Conservation (phyloP, 495 filamentous ascomycete species). For the Xylaria palmicola region DNA sequence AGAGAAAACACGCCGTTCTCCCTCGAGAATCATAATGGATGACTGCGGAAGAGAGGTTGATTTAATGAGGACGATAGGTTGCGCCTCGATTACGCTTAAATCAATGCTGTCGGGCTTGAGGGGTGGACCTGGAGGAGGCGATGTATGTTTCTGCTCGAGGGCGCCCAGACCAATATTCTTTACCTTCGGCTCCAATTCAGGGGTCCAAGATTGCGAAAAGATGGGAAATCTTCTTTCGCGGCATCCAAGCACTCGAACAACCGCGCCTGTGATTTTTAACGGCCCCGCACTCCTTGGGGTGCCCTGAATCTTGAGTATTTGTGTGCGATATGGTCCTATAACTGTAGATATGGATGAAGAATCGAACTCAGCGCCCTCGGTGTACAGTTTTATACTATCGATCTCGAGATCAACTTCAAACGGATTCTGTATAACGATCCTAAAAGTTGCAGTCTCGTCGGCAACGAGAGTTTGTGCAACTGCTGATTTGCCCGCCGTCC, state of each 20-base stretch:
- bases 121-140: slow-evolving; percentile 33
- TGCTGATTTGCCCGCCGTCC: slow-evolving; percentile 54
- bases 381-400: slow-evolving; percentile 73
- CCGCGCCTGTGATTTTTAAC: slow-evolving; percentile 73
- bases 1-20: slow-evolving; percentile 73
- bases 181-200: slow-evolving; percentile 67
- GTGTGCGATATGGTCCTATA: slow-evolving; percentile 76
- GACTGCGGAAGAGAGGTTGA: slow-evolving; percentile 78
- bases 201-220: slow-evolving; percentile 72
- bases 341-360: slow-evolving; percentile 62
- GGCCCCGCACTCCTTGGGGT: slow-evolving; percentile 64
- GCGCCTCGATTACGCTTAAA: slow-evolving; percentile 70
- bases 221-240: slow-evolving; percentile 79
- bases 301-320: slow-evolving; percentile 70
- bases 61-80: slow-evolving; percentile 74
- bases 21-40: slow-evolving; percentile 88
- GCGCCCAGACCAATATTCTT: slow-evolving; percentile 69
- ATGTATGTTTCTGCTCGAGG: slow-evolving; percentile 43
- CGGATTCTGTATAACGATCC: slow-evolving; percentile 84
- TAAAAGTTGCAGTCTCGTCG: slow-evolving; percentile 72
- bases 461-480: slow-evolving; percentile 70
- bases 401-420: slow-evolving; percentile 91
- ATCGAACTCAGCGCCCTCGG: slow-evolving; percentile 68
- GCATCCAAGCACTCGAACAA: slow-evolving; percentile 77
- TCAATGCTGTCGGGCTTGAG: slow-evolving; percentile 50